Evolutionary conservation across 2,329 filamentous ascomycete genomes (phyloP).

Genomic region (Sordariomycetes sp.): DNA sequence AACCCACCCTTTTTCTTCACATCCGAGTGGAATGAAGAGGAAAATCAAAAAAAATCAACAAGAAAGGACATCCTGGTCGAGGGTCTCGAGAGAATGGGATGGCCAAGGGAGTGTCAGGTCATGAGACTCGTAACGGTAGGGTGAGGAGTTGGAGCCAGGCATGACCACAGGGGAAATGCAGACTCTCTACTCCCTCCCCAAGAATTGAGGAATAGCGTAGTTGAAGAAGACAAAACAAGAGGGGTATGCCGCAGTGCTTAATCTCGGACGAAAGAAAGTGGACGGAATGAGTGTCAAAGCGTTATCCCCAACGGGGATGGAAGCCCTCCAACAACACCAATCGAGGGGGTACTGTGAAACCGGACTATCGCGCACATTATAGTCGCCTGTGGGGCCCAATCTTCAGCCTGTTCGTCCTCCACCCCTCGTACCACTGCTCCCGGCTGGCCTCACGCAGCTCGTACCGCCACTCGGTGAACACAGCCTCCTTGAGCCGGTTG

Average conservation of each 20-base stretch:
- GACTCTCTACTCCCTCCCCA: neutral
- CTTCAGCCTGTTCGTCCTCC: conserved; percentile 67
- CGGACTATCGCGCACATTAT: conserved; percentile 12
- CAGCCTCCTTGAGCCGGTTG: conserved; percentile 74
- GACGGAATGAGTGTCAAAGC: conserved; percentile 3
- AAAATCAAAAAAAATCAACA: neutral
- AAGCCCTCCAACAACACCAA: neutral
- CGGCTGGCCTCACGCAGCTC: conserved; percentile 85
- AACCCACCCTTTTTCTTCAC: no score
- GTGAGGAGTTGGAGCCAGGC: neutral
- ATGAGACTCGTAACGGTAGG: conserved; percentile 3
- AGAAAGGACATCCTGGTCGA: neutral
- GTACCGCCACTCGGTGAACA: conserved; percentile 87
- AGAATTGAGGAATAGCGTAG: conserved; percentile 1
- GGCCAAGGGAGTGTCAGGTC: conserved; percentile 6
- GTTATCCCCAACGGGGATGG: neutral
- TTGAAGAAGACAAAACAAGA: conserved; percentile 9
- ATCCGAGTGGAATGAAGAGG: no score
- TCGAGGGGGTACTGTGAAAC: neutral
- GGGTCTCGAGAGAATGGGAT: conserved; percentile 5
- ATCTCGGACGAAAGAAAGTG: conserved; percentile 10
- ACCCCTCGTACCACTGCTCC: conserved; percentile 91
- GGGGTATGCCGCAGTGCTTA: conserved; percentile 24
- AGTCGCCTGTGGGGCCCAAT: conserved; percentile 25
- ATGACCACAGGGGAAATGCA: neutral